Evolutionary conservation across 345 rosid species (phyloP), one percentile per base, ranked within the genome.

Genomic region (Eucalyptus globulus): DNA sequence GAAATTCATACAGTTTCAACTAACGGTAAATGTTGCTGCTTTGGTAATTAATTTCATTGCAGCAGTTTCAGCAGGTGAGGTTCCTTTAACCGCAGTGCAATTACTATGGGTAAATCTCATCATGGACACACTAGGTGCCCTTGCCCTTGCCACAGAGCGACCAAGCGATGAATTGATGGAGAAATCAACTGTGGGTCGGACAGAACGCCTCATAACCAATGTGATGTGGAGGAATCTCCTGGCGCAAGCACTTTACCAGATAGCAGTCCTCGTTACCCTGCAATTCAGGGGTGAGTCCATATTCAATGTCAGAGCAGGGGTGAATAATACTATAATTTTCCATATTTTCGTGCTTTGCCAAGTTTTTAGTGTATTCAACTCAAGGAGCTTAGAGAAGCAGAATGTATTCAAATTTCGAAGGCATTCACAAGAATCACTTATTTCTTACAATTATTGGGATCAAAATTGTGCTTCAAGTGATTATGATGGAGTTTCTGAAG

Each of bases 1-100:
- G 89, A 97, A 97, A 62, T 95, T 97, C 89, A 94, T 97, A 45
- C 97, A 95, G 81, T 95, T 97, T 91, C 99, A 96, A 92, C 96
- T 97, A 6, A 96, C 99, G 0, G 96, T 95, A 6, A 97, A 93
- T 44, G 95, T 95, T 3, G 96, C 96, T 7, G 97, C 98, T 17
- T 93, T 94, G 1, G 94, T 94, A 56, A 95, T 97, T 90, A 95
- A 97, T 88, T 94, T 97, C 43, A 93, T 96, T 3, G 97, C 98
- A 3, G 99, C 96, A 2, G 94, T 95, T 90, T 97, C 97, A 7
- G 94, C 98, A 1, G 99, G 99, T 40, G 95, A 94, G 80, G 94
- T 96, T 16, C 99, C 98, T 5, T 88, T 97, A 65, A 94, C 95
- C 0, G 98, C 97, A 4, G 98, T 96, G 53, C 98, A 96, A 89